Evolutionary conservation across 805 yeast species (phyloP).

Genomic region (Kazachstania martiniae): DNA sequence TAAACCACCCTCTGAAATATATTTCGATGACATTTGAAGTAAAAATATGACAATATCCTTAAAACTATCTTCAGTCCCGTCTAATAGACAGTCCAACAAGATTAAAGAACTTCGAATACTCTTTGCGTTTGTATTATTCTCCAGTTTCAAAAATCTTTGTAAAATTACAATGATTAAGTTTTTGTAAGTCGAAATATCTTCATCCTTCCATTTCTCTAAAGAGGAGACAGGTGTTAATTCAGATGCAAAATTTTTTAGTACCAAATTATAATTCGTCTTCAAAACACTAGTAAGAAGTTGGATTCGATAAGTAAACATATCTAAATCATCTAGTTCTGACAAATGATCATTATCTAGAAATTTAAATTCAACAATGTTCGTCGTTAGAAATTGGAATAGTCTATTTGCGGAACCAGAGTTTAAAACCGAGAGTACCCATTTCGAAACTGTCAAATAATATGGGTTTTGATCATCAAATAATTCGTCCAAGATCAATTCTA

Average conservation of each 20-base stretch:
- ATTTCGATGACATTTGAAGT: slow-evolving; percentile 29
- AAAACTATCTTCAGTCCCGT: slow-evolving; percentile 49
- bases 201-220: slow-evolving; percentile 25
- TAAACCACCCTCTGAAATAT: slow-evolving; percentile 12
- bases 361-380: slow-evolving; percentile 38
- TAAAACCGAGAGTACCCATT: slow-evolving; percentile 38
- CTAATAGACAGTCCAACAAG: slow-evolving; percentile 36
- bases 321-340: slow-evolving; percentile 46
- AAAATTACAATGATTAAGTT: slow-evolving; percentile 39
- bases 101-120: slow-evolving; percentile 36
- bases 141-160: slow-evolving; percentile 34
- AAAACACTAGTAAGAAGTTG: slow-evolving; percentile 43
- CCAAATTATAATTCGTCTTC: slow-evolving; percentile 31
- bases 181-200: slow-evolving; percentile 49
- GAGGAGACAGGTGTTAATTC: slow-evolving; percentile 49
- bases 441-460: slow-evolving; percentile 32
- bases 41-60: slow-evolving; percentile 33
- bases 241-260: slow-evolving; percentile 40
- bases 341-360: slow-evolving; percentile 26
- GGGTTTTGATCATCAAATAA: slow-evolving; percentile 35
- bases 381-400: slow-evolving; percentile 47
- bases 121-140: slow-evolving; percentile 26
- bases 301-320: slow-evolving; percentile 51
- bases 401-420: slow-evolving; percentile 48
- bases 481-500: slow-evolving; percentile 60